Evolutionary conservation across 352 stramenopile genomes (phyloP).

Genomic region (Pythium apleroticum): DNA sequence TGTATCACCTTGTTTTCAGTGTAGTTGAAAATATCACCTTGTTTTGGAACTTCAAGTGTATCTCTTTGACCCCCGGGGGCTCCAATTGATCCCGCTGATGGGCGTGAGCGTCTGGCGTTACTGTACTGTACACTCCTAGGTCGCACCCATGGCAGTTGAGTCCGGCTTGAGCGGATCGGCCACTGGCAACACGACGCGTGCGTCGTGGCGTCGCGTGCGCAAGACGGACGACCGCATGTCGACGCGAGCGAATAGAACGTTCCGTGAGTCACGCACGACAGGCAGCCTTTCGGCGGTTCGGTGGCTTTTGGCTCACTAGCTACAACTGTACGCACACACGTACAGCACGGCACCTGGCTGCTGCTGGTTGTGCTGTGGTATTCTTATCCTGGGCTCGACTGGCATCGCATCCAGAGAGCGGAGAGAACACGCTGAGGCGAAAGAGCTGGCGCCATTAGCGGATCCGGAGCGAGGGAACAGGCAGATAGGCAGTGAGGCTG

Average conservation of each 20-base stretch:
- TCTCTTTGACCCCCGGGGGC: not conserved
- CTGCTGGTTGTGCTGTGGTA: not conserved
- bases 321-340: not conserved
- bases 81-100: not conserved
- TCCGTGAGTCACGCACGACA: slow-evolving; percentile 2
- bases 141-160: not conserved
- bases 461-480: too few relatives aligned
- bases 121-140: not conserved
- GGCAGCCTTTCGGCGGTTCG: not conserved
- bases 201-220: not conserved
- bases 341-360: not conserved
- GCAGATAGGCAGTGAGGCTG: too few relatives aligned
- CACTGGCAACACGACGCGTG: not conserved
- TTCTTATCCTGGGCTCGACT: not conserved
- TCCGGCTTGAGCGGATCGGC: not conserved
- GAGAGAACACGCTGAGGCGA: not conserved
- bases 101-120: not conserved
- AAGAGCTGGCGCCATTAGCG: not conserved
- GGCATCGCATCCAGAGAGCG: not conserved
- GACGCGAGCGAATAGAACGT: slow-evolving; percentile 2
- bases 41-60: not conserved
- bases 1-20: too few relatives aligned
- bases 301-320: not conserved
- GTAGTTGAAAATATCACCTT: too few relatives aligned
- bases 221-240: not conserved